Evolutionary conservation across 257 asterid species (phyloP).

Genomic region (Cynanchum wilfordii): DNA sequence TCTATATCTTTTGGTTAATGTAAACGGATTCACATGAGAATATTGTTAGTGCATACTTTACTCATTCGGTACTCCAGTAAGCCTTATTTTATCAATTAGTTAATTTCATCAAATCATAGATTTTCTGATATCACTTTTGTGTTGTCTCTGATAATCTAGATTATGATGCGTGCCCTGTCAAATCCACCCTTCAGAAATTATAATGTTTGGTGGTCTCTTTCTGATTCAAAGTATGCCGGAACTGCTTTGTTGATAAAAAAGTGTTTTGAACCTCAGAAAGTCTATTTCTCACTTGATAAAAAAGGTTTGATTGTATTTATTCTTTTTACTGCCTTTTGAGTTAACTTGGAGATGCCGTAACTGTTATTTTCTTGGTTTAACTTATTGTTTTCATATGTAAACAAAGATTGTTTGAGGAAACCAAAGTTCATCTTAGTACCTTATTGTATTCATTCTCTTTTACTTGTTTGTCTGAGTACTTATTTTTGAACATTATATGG

Average conservation of each 20-base stretch:
- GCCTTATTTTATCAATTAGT: not conserved
- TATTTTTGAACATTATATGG: not conserved
- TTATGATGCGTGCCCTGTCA: constrained; percentile 69
- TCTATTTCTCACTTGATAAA: constrained; percentile 76
- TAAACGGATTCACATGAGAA: not conserved
- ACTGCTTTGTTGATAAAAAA: constrained; percentile 73
- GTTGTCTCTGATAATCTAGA: constrained; percentile 39
- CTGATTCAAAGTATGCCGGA: constrained; percentile 94
- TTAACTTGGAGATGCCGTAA: not conserved
- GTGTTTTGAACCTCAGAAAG: constrained; percentile 68
- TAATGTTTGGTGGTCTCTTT: constrained; percentile 93
- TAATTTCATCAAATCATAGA: not conserved
- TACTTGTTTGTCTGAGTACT: not conserved
- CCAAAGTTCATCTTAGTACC: not conserved
- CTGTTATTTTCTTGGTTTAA: not conserved
- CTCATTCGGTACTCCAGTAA: not conserved
- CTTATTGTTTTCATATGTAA: not conserved
- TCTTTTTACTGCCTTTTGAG: not conserved
- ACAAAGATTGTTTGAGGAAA: not conserved
- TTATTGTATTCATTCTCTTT: not conserved
- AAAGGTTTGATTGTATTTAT: constrained; percentile 38
- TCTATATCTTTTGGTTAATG: not conserved
- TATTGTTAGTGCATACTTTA: not conserved
- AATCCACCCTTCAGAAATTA: constrained; percentile 62
- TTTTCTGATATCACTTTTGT: not conserved